Conservation (phyloP, 495 filamentous ascomycete genomes). For the Hypoxylon crocopeplum region DNA sequence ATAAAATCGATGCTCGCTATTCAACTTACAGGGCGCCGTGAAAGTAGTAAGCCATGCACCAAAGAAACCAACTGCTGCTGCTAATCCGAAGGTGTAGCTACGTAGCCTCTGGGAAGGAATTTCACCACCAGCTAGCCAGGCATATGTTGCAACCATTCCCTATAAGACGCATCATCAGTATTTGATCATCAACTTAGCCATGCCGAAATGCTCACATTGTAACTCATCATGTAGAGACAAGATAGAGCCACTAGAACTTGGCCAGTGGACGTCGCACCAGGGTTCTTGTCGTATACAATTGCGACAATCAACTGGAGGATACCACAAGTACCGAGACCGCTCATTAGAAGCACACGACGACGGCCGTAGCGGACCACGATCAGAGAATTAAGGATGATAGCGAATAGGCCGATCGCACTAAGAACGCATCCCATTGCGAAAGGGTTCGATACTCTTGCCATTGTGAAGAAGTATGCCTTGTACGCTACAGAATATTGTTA, state of each 20-base stretch:
- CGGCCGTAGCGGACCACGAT: constrained; percentile 55
- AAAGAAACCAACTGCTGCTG: constrained; percentile 49
- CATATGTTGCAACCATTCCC: constrained; percentile 52
- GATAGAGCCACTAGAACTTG: constrained; percentile 53
- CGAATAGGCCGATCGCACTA: constrained; percentile 52
- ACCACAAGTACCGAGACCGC: constrained; percentile 53
- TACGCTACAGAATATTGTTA: constrained; percentile 44
- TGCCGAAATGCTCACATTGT: constrained; percentile 48
- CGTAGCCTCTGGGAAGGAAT: constrained; percentile 52
- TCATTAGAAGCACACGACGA: constrained; percentile 53
- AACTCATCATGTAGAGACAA: constrained; percentile 55
- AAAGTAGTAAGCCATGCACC: constrained; percentile 59
- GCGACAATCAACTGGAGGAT: constrained; percentile 55
- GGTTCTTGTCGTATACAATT: constrained; percentile 51
- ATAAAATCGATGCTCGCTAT: not conserved
- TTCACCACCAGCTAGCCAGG: constrained; percentile 59
- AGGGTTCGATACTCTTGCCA: constrained; percentile 57
- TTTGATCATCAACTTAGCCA: constrained; percentile 21
- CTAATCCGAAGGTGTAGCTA: constrained; percentile 54
- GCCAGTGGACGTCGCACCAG: constrained; percentile 47
- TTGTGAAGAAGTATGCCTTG: constrained; percentile 63
- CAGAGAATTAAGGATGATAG: constrained; percentile 54
- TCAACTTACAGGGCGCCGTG: constrained; percentile 50
- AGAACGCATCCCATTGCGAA: constrained; percentile 59
- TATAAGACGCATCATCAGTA: constrained; percentile 31